Percentiles rank a stretch among this genome's conserved stretches.
These are phyloP conservation scores for Piloderma croceum DNA, from an alignment of 768 basidiomycete genomes.

Conservation along the genomic window DNA sequence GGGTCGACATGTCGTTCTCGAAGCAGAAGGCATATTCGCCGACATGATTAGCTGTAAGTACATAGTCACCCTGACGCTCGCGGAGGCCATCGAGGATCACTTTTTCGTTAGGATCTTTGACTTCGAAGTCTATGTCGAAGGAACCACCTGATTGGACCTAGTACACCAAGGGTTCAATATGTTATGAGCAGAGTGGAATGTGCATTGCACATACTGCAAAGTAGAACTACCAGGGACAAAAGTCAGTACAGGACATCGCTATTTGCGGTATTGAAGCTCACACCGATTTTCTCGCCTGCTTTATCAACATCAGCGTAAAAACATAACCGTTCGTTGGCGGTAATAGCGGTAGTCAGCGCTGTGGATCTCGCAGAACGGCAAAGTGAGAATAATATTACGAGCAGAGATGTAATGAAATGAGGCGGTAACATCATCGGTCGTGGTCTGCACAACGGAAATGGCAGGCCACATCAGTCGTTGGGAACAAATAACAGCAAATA, in stretches of 20 bases:
- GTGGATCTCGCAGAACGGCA: slow-evolving; percentile 40
- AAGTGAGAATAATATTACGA: slow-evolving; percentile 30
- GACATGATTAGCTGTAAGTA: slow-evolving; percentile 87
- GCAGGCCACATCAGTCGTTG: no score
- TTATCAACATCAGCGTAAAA: slow-evolving; percentile 98
- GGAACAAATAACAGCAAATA: no score
- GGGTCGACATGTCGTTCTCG: slow-evolving; percentile 93
- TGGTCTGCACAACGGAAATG: no score
- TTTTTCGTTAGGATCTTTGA: slow-evolving; percentile 88
- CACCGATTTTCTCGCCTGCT: slow-evolving; percentile 86
- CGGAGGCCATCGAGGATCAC: slow-evolving; percentile 81
- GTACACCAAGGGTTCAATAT: slow-evolving; percentile 1
- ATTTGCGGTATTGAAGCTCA: slow-evolving; percentile 30
- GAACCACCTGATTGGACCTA: slow-evolving; percentile 96
- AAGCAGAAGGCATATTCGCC: slow-evolving; percentile 97
- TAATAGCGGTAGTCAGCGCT: slow-evolving; percentile 74
- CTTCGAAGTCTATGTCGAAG: slow-evolving; percentile 92
- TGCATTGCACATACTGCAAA: slow-evolving; percentile 72
- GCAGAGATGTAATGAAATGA: slow-evolving; percentile 14
- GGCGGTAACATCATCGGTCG: slow-evolving; percentile 19
- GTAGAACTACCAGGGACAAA: slow-evolving; percentile 66
- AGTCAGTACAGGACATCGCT: background rate
- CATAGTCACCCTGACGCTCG: slow-evolving; percentile 95
- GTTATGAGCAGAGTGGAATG: background rate
- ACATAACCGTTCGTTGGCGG: slow-evolving; percentile 78